A percentile compares a stretch with the other conserved stretches of the same genome.
Conservation (phyloP, 108 stramenopile species). For the Phaeodactylum tricornutum region DNA sequence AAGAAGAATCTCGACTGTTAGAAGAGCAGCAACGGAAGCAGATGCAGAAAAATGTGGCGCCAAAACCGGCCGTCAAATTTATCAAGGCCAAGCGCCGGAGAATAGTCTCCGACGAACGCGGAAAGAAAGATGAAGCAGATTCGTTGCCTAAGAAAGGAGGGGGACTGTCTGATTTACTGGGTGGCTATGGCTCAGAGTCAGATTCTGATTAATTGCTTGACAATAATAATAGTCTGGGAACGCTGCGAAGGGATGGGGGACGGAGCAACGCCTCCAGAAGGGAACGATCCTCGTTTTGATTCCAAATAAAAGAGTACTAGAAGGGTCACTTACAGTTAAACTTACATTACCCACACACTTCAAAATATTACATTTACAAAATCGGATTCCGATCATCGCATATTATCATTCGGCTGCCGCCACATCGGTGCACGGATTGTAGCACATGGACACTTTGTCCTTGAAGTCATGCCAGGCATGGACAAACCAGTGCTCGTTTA, state of each 20-base stretch:
- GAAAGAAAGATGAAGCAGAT: constrained; percentile 1
- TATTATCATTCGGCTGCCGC: too few relatives aligned
- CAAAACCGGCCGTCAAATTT: background rate
- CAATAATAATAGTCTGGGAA: too few relatives aligned
- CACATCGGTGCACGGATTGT: too few relatives aligned
- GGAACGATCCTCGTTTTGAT: too few relatives aligned
- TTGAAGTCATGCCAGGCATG: constrained; percentile 11
- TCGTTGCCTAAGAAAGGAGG: background rate
- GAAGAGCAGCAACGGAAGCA: constrained; percentile 20
- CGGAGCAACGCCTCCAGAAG: too few relatives aligned
- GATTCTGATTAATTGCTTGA: constrained; percentile 53
- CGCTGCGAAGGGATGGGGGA: too few relatives aligned
- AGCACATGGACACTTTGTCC: constrained; percentile 7
- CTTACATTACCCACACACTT: too few relatives aligned
- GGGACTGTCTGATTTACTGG: constrained; percentile 47
- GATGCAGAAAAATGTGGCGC: constrained; percentile 3
- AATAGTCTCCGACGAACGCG: background rate
- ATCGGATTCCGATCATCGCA: too few relatives aligned
- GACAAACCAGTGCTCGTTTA: constrained; percentile 13
- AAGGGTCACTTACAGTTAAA: too few relatives aligned
- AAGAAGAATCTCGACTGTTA: constrained; percentile 29
- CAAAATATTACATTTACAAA: too few relatives aligned
- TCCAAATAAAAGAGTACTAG: too few relatives aligned
- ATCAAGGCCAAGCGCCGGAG: background rate
- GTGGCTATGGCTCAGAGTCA: constrained; percentile 53